A percentile compares a stretch with the other conserved stretches of the same genome.
phyloP scores from a whole-genome alignment of 495 filamentous ascomycete species.

The Xylaria intraflava region DNA sequence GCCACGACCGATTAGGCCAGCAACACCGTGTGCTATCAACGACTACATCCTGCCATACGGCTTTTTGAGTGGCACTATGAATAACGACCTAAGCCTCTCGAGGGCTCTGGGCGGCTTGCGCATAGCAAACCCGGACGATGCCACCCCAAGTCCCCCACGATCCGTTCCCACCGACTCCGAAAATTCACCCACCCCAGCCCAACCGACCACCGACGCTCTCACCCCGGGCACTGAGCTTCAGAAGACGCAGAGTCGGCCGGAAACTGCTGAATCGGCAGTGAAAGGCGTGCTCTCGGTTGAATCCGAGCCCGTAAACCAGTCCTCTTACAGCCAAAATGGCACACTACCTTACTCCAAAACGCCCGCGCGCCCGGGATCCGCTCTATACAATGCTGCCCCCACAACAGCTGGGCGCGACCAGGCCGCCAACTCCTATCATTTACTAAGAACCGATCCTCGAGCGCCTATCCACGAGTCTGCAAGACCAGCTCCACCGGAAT shows the following conservation, averaged over 20 bases:
- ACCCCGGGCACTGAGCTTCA: conserved; percentile 14
- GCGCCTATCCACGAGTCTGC: conserved; percentile 49
- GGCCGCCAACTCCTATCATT: conserved; percentile 40
- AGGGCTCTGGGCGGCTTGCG: conserved; percentile 89
- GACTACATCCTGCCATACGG: not conserved
- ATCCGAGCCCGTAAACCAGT: conserved; percentile 9
- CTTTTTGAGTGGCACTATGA: conserved; percentile 50
- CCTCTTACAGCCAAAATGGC: conserved; percentile 23
- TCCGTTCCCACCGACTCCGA: conserved; percentile 31
- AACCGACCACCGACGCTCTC: conserved; percentile 10
- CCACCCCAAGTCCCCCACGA: conserved; percentile 52
- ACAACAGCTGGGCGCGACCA: conserved; percentile 30
- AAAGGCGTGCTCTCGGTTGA: conserved; percentile 7
- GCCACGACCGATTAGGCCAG: not conserved
- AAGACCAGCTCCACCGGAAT: conserved; percentile 51
- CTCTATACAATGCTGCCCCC: conserved; percentile 39
- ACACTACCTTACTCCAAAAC: conserved; percentile 18
- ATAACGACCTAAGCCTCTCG: conserved; percentile 87
- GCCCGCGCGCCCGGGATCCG: conserved; percentile 48
- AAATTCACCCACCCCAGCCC: conserved; percentile 10
- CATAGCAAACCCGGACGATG: conserved; percentile 94
- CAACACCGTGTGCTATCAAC: not conserved
- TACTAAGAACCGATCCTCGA: conserved; percentile 55
- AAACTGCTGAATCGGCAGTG: conserved; percentile 24
- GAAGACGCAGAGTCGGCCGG: conserved; percentile 19